Evolutionary conservation across 179 eudicot genomes (phyloP).

Genomic region (Beta lomatogona): DNA sequence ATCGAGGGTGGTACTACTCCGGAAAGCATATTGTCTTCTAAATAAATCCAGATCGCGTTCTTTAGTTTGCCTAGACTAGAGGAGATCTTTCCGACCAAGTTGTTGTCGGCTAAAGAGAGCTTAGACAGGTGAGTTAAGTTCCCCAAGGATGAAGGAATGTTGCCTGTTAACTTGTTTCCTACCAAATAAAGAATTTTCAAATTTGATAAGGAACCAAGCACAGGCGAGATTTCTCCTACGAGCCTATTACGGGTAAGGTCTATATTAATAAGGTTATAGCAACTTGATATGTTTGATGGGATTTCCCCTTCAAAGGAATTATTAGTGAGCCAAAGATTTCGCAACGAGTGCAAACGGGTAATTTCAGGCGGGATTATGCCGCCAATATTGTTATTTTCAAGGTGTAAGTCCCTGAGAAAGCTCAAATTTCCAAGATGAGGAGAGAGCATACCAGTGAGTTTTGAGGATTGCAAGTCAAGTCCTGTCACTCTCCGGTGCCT

Average conservation of each 20-base stretch:
- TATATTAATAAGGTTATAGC: not conserved
- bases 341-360: not conserved
- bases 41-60: not conserved
- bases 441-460: not conserved
- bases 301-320: not conserved
- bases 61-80: constrained; percentile 21
- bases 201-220: not conserved
- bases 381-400: not conserved
- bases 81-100: constrained; percentile 21
- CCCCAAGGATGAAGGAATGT: not conserved
- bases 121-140: not conserved
- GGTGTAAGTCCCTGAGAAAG: not conserved
- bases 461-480: not conserved
- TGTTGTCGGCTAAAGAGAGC: not conserved
- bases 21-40: not conserved
- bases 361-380: not conserved
- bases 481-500: not conserved
- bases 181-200: not conserved
- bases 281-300: not conserved
- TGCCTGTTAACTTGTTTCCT: constrained; percentile 2
- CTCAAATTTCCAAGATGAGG: not conserved
- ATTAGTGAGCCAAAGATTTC: not conserved
- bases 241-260: not conserved
- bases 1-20: constrained; percentile 7
- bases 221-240: not conserved